Base-by-base conservation (phyloP, 2,329 filamentous ascomycete genomes). In the Aureobasidium sp. region DNA sequence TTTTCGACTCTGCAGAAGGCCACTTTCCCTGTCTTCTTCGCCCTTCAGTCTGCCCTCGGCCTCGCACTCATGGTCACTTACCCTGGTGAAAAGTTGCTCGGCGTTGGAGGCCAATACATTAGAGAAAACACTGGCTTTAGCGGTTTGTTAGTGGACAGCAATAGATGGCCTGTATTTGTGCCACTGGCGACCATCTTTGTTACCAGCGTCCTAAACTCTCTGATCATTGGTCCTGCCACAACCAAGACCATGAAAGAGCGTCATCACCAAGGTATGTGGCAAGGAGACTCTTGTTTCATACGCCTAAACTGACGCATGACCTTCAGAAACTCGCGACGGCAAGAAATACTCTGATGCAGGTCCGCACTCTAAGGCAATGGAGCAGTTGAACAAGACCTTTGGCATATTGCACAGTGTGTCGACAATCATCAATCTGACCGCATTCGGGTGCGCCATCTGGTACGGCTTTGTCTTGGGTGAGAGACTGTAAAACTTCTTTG, bases 1-100 rank as follows among this genome's bases (percentile, higher is more conserved):
- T 97, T 99, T 78, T 85, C 87, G 29, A 81, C 85, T 20, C 83
- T 97, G 36, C 93, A 97, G 76, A 82, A 85, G 67, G 84, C 84
- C 65, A 84, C 92, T 59, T 96, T 97, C 78, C 91, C 91, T 37
- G 82, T 90, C 69, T 99, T 96, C 80, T 97, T 97, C 74, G 80
- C 84, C 49, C 78, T 97, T 62, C 93, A 97, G 77, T 87, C 90
- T 4, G 80, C 82, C 6, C 78, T 93, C 0, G 90, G 94, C 0
- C 74, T 87, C 17, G 71, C 90, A 25, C 79, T 97, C 20, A 87
- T 88, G 22, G 72, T 95, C 61, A 97, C 93, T 5, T 93, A 90
- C 71, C 91, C 91, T 6, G 86, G 84, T n/a, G 81, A 80, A 48
- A 70, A 68, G 61, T 37, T 71, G 15, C 66, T 67, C 1, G 65